Evolutionary conservation across 2,329 filamentous ascomycete species (phyloP).

Genomic region (Graphilbum sp.): DNA sequence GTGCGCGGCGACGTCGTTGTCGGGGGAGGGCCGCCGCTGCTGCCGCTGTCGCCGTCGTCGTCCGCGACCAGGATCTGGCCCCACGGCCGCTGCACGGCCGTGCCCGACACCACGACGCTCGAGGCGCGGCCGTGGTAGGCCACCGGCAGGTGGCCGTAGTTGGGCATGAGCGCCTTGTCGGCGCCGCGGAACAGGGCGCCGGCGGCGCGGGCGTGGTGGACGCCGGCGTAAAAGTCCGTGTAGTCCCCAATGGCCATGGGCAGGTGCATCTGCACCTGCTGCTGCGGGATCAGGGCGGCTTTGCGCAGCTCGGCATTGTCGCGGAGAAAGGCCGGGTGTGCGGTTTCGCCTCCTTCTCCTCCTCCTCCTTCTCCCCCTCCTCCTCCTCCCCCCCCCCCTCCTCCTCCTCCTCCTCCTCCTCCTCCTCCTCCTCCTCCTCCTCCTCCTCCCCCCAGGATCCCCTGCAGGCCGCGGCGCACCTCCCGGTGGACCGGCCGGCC

Average conservation of each 20-base stretch:
- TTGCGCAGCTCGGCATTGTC: constrained; percentile 42
- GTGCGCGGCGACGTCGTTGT: constrained; percentile 50
- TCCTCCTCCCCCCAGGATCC: constrained; percentile 42
- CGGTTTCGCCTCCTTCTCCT: constrained; percentile 33
- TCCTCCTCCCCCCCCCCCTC: too few species aligned
- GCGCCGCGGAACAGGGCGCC: constrained; percentile 47
- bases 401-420: too few species aligned
- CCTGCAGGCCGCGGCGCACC: constrained; percentile 55
- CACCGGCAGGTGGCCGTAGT: constrained; percentile 68
- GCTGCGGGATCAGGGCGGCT: constrained; percentile 40
- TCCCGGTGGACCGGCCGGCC: constrained; percentile 50
- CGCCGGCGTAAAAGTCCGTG: constrained; percentile 70
- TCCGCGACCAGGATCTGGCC: constrained; percentile 49
- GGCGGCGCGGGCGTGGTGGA: constrained; percentile 56
- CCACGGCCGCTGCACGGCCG: constrained; percentile 53
- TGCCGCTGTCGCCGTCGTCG: constrained; percentile 26
- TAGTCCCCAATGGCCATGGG: constrained; percentile 72
- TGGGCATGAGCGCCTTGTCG: constrained; percentile 58
- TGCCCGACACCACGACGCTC: constrained; percentile 59
- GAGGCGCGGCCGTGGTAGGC: constrained; percentile 69
- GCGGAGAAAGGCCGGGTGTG: constrained; percentile 43
- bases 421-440: too few species aligned
- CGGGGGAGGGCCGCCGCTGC: constrained; percentile 38
- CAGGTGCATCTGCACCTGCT: constrained; percentile 47
- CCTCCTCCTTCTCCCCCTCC: too few species aligned